Conservation (phyloP, 805 yeast genomes). For the Cyberlindnera suaveolens region DNA sequence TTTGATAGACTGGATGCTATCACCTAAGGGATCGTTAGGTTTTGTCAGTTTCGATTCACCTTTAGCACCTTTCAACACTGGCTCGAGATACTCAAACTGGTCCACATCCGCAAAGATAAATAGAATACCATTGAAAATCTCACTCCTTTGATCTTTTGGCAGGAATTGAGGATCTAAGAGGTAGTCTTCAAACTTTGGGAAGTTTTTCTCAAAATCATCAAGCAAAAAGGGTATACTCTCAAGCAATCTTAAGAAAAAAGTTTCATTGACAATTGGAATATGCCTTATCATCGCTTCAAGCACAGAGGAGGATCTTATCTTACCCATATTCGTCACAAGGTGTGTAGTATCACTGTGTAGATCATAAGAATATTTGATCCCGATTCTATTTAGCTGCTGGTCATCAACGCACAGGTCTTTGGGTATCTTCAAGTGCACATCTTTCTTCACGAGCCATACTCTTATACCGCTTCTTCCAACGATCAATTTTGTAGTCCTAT, state of each 20-base stretch:
- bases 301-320: slow-evolving; percentile 5
- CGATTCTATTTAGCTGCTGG: background rate
- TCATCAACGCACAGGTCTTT: background rate
- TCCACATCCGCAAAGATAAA: slow-evolving; percentile 22
- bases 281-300: slow-evolving; percentile 27
- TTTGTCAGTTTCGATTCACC: background rate
- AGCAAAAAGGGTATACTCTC: slow-evolving; percentile 9
- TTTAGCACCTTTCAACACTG: slow-evolving; percentile 19
- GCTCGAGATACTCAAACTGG: slow-evolving; percentile 18
- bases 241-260: slow-evolving; percentile 17
- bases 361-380: slow-evolving; percentile 6
- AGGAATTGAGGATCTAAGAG: slow-evolving; percentile 19
- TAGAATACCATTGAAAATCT: slow-evolving; percentile 17
- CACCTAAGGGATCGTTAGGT: slow-evolving; percentile 1
- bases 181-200: slow-evolving; percentile 23
- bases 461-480: background rate
- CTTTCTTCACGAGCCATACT: background rate
- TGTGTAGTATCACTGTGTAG: slow-evolving; percentile 14
- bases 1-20: too few relatives aligned
- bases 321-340: slow-evolving; percentile 10
- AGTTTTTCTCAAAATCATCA: slow-evolving; percentile 14
- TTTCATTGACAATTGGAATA: slow-evolving; percentile 25
- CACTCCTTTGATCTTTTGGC: slow-evolving; percentile 19
- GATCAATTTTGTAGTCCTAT: background rate
- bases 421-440: background rate